These are phyloP conservation scores for Zygosaccharomyces rouxii DNA, from an alignment of 805 yeast genomes.

Conservation along the genomic window DNA sequence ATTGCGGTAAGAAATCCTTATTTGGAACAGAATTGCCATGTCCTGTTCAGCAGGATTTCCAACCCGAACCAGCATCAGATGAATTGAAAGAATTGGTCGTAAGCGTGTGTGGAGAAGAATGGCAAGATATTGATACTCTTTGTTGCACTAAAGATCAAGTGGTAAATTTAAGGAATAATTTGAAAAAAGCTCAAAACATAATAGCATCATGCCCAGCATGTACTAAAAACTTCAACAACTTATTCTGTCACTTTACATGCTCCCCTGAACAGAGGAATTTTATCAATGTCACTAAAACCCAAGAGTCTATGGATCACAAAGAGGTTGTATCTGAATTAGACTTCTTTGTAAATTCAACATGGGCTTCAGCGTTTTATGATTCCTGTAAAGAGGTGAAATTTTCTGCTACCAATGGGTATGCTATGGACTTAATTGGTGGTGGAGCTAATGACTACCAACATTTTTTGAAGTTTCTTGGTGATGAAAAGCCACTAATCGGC, in stretches of 20 bases:
- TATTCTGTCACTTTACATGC: conserved; percentile 87
- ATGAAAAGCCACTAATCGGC: conserved; percentile 87
- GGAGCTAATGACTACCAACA: conserved; percentile 74
- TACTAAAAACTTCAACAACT: conserved; percentile 70
- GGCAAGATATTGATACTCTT: conserved; percentile 44
- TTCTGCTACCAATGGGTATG: conserved; percentile 90
- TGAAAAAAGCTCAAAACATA: conserved; percentile 71
- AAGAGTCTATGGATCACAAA: conserved; percentile 38
- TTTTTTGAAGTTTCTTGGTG: conserved; percentile 86
- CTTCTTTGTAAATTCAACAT: conserved; percentile 51
- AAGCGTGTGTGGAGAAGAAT: conserved; percentile 69
- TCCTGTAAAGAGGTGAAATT: conserved; percentile 89
- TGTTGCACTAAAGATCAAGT: conserved; percentile 75
- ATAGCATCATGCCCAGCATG: conserved; percentile 95
- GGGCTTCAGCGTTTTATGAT: conserved; percentile 66
- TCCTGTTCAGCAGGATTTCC: conserved; percentile 48
- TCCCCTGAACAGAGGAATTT: conserved; percentile 77
- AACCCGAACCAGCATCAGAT: conserved; percentile 37
- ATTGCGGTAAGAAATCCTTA: conserved; percentile 73
- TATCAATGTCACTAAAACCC: conserved; percentile 57
- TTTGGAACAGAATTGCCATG: conserved; percentile 84
- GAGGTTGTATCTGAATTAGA: conserved; percentile 69
- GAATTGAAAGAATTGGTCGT: conserved; percentile 45
- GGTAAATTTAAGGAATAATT: conserved; percentile 47
- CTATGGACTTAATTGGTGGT: conserved; percentile 97